Evolutionary conservation across 2,329 filamentous ascomycete genomes (phyloP).

Genomic region (Fusarium bulbicola): DNA sequence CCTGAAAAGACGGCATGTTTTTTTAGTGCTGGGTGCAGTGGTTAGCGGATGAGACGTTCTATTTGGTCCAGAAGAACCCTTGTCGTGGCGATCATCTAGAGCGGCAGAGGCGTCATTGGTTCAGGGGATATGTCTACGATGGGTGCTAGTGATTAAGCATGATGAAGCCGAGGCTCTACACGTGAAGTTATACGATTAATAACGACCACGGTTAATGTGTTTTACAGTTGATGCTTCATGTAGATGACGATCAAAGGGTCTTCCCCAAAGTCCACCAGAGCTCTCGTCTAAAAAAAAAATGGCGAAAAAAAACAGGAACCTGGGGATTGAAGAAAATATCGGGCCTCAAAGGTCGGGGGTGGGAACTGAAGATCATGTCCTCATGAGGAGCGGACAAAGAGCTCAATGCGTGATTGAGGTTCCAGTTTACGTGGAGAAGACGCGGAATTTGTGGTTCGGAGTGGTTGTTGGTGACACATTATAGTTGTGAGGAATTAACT

Average conservation of each 20-base stretch:
- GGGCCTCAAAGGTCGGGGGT: constrained; percentile 5
- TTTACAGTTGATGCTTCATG: background rate
- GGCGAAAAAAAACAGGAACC: constrained; percentile 22
- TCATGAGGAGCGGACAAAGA: constrained; percentile 5
- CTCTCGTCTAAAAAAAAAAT: constrained; percentile 1
- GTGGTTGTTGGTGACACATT: background rate
- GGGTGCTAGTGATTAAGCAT: background rate
- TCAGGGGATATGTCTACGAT: background rate
- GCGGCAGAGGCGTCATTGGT: constrained; percentile 25
- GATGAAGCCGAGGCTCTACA: background rate
- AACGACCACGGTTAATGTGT: background rate
- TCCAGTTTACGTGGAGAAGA: constrained; percentile 5
- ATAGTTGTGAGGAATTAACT: background rate
- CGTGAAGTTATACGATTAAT: background rate
- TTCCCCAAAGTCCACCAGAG: background rate
- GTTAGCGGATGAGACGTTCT: constrained; percentile 13
- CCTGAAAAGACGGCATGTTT: background rate
- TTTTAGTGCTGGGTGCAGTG: background rate
- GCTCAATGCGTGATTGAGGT: constrained; percentile 1
- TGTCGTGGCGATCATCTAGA: constrained; percentile 8
- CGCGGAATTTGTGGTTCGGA: background rate
- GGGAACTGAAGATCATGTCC: constrained; percentile 21
- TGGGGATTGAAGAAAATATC: constrained; percentile 2
- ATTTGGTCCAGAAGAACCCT: background rate
- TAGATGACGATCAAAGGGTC: background rate